Base-by-base conservation (phyloP, 176 grass and related monocot species). In the Oryza australiensis region DNA sequence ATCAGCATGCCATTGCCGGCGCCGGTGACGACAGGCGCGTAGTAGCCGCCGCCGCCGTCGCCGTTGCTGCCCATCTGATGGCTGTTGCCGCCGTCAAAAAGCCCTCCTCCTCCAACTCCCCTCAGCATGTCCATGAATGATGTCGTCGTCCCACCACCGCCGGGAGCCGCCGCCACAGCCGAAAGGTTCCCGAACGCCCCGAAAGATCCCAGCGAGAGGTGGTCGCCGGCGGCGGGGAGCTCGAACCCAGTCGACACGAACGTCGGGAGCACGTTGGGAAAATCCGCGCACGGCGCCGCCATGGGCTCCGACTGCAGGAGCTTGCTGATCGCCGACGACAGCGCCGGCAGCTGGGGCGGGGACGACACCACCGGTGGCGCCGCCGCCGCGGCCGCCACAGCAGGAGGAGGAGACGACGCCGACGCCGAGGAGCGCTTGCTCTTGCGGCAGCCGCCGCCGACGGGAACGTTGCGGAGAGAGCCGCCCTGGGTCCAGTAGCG, bases 401-500 rank as follows among this genome's bases (percentile, higher is more conserved):
- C 43, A 46, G 23, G 75, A 66, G 7, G 60, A 78, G 3, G 43
- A 15, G 53, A 22, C 3, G 69, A 53, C 1, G 55, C 35, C 0
- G 79, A 64, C 1, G 55, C 35, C 0, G 79, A 64, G 33, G 71
- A n/a, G 46, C 65, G 68, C 30, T 63, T 85, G 78, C 49, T 64
- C 82, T 85, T 91, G 66, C 89, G 82, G 68, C 60, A 82, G 38
- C 72, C 73, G 0, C 82, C 82, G 16, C 89, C 73, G 8, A 88
- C 12, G 18, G 78, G 85, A 68, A 91, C 77, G 12, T 88, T 70
- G 62, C 82, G 82, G 22, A 88, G 82, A 48, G 78, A 64, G 28
- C 86, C 78, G 12, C 89, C 86, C 5, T 80, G 64, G 29, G 84
- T 90, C 84, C 80, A 90, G 76, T 87, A 80, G 53, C 89, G 81